Evolutionary conservation across 2,329 filamentous ascomycete species (phyloP).

Genomic region (Bipolaris sorokiniana): DNA sequence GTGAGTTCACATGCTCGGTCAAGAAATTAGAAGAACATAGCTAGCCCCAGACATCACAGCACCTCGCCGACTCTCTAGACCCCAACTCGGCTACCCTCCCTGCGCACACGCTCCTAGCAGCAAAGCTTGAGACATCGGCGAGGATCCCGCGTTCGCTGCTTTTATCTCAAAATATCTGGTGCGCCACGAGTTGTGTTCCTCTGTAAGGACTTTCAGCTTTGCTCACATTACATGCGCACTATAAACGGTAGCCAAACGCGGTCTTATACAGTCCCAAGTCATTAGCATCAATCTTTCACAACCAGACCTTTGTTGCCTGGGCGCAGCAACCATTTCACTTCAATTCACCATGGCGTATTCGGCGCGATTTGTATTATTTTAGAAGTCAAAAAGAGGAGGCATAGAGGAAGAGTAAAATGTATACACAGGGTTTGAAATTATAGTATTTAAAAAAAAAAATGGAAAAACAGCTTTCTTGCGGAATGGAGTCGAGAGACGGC

Average conservation of each 20-base stretch:
- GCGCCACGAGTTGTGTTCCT: background rate
- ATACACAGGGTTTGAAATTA: background rate
- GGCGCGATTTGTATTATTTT: no score
- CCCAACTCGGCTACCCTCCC: slow-evolving; percentile 9
- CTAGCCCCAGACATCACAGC: slow-evolving; percentile 2
- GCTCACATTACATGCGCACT: no score
- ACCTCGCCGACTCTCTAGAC: background rate
- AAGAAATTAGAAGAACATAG: background rate
- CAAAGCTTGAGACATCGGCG: background rate
- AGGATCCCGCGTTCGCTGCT: background rate
- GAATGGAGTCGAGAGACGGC: background rate
- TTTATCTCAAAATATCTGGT: background rate
- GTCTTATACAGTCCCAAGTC: no score
- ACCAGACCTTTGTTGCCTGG: no score
- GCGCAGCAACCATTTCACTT: no score
- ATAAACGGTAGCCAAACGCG: no score
- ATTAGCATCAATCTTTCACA: no score
- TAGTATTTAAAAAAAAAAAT: background rate
- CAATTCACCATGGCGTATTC: no score
- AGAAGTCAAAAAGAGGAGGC: no score
- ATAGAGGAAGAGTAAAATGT: background rate
- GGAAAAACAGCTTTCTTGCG: background rate
- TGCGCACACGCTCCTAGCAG: background rate
- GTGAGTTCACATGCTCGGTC: background rate
- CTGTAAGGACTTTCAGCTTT: background rate